phyloP scores from a whole-genome alignment of 2,329 filamentous ascomycete genomes.

The Colletotrichum chlorophyti region DNA sequence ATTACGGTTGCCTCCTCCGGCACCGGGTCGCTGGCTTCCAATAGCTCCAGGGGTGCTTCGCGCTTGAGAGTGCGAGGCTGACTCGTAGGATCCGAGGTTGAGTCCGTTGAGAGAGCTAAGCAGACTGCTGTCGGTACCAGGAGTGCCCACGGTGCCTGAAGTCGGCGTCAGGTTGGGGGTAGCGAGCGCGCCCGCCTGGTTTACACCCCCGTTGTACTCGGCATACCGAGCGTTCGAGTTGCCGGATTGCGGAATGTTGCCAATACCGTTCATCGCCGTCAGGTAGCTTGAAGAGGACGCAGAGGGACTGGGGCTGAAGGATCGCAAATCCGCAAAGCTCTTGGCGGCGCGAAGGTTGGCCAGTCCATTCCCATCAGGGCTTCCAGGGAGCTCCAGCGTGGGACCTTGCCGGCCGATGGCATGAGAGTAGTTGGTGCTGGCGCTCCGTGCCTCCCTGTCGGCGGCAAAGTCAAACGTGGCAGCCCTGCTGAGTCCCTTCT shows the following conservation, averaged over 20 bases:
- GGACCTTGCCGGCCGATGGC: constrained; percentile 82
- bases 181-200: constrained; percentile 42
- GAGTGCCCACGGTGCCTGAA: constrained; percentile 45
- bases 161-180: constrained; percentile 43
- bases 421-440: constrained; percentile 71
- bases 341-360: constrained; percentile 89
- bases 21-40: constrained; percentile 67
- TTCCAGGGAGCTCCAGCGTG: constrained; percentile 88
- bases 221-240: constrained; percentile 48
- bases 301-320: constrained; percentile 92
- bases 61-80: constrained; percentile 43
- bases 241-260: constrained; percentile 54
- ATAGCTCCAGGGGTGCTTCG: constrained; percentile 66
- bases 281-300: constrained; percentile 86
- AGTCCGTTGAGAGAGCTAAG: constrained; percentile 57
- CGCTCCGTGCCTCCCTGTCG: constrained; percentile 71
- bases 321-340: constrained; percentile 94
- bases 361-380: constrained; percentile 67
- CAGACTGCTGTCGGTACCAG: constrained; percentile 47
- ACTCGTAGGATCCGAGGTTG: constrained; percentile 60
- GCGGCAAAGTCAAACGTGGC: constrained; percentile 98
- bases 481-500: constrained; percentile 86
- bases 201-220: constrained; percentile 50
- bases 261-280: constrained; percentile 61
- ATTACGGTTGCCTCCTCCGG: constrained; percentile 49